A percentile compares a stretch with the other conserved stretches of the same genome.
Evolutionary conservation across 2,329 filamentous ascomycete genomes (phyloP).

Genomic region (Curvularia sp.): DNA sequence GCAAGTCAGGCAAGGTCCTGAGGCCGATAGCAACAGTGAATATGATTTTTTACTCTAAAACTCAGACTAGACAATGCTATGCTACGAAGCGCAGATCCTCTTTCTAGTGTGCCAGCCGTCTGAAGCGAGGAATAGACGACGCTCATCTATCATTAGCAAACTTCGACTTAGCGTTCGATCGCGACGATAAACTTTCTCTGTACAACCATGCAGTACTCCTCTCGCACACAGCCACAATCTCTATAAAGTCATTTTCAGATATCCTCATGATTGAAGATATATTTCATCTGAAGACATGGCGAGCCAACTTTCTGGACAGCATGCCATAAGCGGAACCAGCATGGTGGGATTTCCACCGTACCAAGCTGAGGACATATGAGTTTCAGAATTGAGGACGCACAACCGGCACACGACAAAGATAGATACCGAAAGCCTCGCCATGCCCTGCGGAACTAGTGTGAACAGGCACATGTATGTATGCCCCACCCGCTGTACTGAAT

Average conservation of each 20-base stretch:
- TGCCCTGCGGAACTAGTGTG: neutral
- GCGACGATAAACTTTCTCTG: neutral
- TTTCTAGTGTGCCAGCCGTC: neutral
- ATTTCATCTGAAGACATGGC: no score
- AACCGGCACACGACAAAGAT: no score
- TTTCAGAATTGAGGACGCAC: neutral
- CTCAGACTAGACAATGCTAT: neutral
- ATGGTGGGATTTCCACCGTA: neutral
- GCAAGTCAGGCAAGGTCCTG: neutral
- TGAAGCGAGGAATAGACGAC: neutral
- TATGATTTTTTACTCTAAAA: neutral
- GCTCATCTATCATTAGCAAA: neutral
- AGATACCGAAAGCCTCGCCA: neutral
- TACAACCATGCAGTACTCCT: neutral
- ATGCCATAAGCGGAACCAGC: no score
- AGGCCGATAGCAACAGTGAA: neutral
- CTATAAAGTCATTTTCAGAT: no score
- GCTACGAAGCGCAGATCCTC: neutral
- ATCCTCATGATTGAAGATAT: no score
- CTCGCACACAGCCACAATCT: no score
- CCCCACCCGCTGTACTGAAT: neutral
- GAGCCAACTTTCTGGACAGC: no score
- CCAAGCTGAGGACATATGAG: neutral
- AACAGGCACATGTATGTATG: neutral
- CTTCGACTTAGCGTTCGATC: neutral